Base-by-base conservation (phyloP, 495 filamentous ascomycete species). In the Trichoderma virens region DNA sequence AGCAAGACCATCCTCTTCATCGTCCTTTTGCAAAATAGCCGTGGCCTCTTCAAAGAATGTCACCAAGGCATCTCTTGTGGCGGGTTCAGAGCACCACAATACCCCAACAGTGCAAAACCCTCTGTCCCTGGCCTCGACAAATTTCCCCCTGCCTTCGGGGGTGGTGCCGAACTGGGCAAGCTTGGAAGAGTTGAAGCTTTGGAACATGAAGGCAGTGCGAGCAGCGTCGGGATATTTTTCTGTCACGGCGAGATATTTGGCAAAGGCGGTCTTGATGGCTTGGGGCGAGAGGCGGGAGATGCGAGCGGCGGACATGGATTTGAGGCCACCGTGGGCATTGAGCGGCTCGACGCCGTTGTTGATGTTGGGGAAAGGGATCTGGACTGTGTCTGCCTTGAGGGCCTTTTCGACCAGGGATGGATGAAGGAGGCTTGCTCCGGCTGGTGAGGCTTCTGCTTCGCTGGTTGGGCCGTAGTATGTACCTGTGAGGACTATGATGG, bases 1-100 rank as follows among this genome's bases (percentile, higher is more conserved):
- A 11, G 70, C 47, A 30, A 39, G 31, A 13, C 31, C 59, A 9
- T 11, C 60, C 5, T 66, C 75, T 31, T 68, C 66, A 2, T 70
- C 70, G 28, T 70, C 69, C 16, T 65, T 68, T 9, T 66, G 61
- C 27, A 65, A 64, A 43, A 64, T 68, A 25, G 67, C 61, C 51
- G 72, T 63, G 39, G 70, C 62, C 5, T 65, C 68, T 7, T 61
- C 65, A 14, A n/a, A 51, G 38, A 56, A 67, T 4, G n/a, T 30
- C 13, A 31, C 27, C 41, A 60, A 34, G 5, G 65, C 65, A 25
- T 65, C 39, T 28, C 13, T 23, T 14, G 62, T 64, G 43, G 39
- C 68, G 14, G 54, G 60, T 14, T 47, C 43, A 14, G 27, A n/a
- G 47, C 47, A 41, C 65, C 65, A 67, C 25, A 20, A 28, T 16